Conservation (phyloP, 2,329 filamentous ascomycete genomes). For the Paraphaeosphaeria minitans region DNA sequence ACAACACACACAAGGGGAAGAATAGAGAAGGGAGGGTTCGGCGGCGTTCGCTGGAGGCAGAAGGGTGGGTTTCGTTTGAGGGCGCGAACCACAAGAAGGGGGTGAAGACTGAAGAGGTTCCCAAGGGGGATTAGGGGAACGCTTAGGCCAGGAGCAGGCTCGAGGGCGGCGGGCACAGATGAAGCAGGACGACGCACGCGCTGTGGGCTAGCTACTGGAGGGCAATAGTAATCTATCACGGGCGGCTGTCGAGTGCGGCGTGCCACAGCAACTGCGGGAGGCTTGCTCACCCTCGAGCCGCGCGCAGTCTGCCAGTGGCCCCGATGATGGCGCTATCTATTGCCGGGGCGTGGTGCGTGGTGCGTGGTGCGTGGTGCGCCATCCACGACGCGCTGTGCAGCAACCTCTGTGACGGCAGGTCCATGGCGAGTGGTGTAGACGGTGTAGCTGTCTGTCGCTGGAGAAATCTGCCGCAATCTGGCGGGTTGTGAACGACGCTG, state of each 20-base stretch:
- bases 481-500: not conserved
- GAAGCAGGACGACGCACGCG: too few species aligned
- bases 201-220: not conserved
- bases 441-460: not conserved
- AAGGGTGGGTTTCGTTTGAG: constrained; percentile 19
- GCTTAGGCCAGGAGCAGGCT: constrained; percentile 21
- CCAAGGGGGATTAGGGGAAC: constrained; percentile 1
- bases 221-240: too few species aligned
- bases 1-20: constrained; percentile 40
- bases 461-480: not conserved
- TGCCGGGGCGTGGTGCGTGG: not conserved
- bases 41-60: constrained; percentile 24
- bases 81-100: constrained; percentile 9
- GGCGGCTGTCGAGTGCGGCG: not conserved
- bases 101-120: not conserved
- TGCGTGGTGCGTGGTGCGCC: not conserved
- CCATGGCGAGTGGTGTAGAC: not conserved
- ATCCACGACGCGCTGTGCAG: constrained; percentile 1
- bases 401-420: not conserved
- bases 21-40: constrained; percentile 39
- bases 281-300: not conserved
- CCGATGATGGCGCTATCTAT: not conserved
- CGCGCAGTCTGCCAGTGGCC: not conserved
- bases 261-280: not conserved
- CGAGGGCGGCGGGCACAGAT: constrained; percentile 1